phyloP scores from a whole-genome alignment of 1,139 yeast species.

The Casaregolazyma lundiana region DNA sequence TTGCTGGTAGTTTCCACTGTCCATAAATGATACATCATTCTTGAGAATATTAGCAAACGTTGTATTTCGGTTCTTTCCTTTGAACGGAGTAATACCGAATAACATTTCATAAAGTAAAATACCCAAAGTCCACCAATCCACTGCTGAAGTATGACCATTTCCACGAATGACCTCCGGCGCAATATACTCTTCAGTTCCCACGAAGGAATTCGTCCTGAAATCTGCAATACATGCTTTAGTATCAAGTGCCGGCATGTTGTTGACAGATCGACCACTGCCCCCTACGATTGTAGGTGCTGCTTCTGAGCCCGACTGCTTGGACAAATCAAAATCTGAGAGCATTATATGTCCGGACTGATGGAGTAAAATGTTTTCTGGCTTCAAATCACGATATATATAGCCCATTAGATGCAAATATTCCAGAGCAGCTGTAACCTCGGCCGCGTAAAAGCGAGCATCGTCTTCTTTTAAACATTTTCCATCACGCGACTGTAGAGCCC shows the following conservation, averaged over 20 bases:
- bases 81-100: slow-evolving; percentile 93
- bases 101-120: slow-evolving; percentile 89
- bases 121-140: slow-evolving; percentile 99
- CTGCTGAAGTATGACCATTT: slow-evolving; percentile 95
- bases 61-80: slow-evolving; percentile 80
- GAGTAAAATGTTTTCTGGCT: slow-evolving; percentile 88
- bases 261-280: slow-evolving; percentile 29
- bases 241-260: slow-evolving; percentile 50
- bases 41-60: slow-evolving; percentile 86
- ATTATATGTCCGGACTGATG: slow-evolving; percentile 97
- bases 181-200: slow-evolving; percentile 96
- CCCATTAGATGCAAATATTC: slow-evolving; percentile 97
- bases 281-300: slow-evolving; percentile 43
- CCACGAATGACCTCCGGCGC: slow-evolving; percentile 98
- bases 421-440: slow-evolving; percentile 95
- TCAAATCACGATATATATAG: slow-evolving; percentile 87
- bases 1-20: slow-evolving; percentile 37
- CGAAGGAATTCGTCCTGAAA: slow-evolving; percentile 93
- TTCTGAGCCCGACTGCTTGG: slow-evolving; percentile 75
- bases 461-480: slow-evolving; percentile 80
- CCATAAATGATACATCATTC: slow-evolving; percentile 73
- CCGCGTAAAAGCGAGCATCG: slow-evolving; percentile 92
- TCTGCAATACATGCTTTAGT: slow-evolving; percentile 95
- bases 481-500: slow-evolving; percentile 89
- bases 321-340: slow-evolving; percentile 93